Evolutionary conservation across 345 rosid species (phyloP).

Genomic region (Lepidium aucheri): DNA sequence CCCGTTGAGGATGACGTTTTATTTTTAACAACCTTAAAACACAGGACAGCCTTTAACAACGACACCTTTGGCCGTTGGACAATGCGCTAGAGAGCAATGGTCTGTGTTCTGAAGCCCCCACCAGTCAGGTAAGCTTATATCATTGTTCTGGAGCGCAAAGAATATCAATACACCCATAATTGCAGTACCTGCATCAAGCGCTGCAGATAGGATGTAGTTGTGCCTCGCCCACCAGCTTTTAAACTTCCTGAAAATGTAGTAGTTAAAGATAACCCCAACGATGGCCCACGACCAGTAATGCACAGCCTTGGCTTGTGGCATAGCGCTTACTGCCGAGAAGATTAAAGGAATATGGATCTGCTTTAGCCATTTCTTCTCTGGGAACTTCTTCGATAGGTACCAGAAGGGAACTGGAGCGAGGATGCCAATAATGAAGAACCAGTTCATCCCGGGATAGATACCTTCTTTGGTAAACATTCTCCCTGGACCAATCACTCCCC

Average conservation of each 20-base stretch:
- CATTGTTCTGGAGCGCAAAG: slow-evolving; percentile 45
- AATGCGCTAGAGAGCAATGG: slow-evolving; percentile 53
- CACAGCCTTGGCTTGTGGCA: slow-evolving; percentile 68
- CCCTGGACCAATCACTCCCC: slow-evolving; percentile 80
- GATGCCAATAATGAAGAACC: slow-evolving; percentile 80
- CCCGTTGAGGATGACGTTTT: neutral
- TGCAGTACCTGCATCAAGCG: slow-evolving; percentile 73
- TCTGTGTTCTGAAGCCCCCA: slow-evolving; percentile 53
- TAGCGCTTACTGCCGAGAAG: slow-evolving; percentile 30
- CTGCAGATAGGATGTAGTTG: slow-evolving; percentile 68
- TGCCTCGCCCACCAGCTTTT: slow-evolving; percentile 75
- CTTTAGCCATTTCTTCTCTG: slow-evolving; percentile 57
- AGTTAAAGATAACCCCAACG: slow-evolving; percentile 67
- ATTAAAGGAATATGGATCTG: slow-evolving; percentile 56
- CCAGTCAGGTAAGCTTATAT: slow-evolving; percentile 57
- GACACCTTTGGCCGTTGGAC: slow-evolving; percentile 64
- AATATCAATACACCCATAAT: slow-evolving; percentile 56
- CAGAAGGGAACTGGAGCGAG: slow-evolving; percentile 68
- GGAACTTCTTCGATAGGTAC: slow-evolving; percentile 46
- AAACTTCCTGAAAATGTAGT: slow-evolving; percentile 43
- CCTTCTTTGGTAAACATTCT: slow-evolving; percentile 62
- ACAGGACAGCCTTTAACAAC: slow-evolving; percentile 46
- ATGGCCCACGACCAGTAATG: slow-evolving; percentile 49
- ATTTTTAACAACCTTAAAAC: slow-evolving; percentile 25
- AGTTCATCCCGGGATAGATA: slow-evolving; percentile 51